These are phyloP conservation scores for Panicum hallii DNA, from an alignment of 202 grass and related monocot genomes.

Conservation along the genomic window DNA sequence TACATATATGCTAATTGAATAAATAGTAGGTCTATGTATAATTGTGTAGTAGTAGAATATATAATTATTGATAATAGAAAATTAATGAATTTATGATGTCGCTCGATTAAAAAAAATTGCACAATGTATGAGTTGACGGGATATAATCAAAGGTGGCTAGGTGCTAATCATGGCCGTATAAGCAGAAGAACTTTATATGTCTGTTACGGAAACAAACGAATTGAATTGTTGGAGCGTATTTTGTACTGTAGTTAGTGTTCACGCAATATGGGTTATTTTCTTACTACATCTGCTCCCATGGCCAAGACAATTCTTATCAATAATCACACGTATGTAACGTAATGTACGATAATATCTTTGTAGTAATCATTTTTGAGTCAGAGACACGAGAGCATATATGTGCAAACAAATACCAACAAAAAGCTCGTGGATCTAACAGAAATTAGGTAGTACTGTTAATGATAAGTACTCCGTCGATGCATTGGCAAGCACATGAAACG, in stretches of 20 bases:
- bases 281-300: neutral
- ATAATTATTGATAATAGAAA: neutral
- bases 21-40: neutral
- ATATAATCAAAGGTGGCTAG: neutral
- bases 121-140: neutral
- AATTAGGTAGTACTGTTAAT: neutral
- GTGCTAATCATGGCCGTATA: neutral
- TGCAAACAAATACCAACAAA: conserved; percentile 30
- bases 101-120: neutral
- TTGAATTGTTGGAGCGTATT: neutral
- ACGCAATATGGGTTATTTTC: accelerated
- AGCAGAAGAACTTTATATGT: neutral
- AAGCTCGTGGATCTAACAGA: conserved; percentile 34
- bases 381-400: neutral
- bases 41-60: neutral
- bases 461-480: neutral
- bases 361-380: neutral
- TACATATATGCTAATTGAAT: no score
- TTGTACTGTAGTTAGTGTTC: neutral
- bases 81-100: neutral
- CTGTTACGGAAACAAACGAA: neutral
- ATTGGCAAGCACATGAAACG: neutral
- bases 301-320: neutral
- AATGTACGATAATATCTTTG: neutral
- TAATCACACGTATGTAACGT: neutral